phyloP scores from a whole-genome alignment of 192 early-diverging fungal genomes.

The Coemansia sp. region DNA sequence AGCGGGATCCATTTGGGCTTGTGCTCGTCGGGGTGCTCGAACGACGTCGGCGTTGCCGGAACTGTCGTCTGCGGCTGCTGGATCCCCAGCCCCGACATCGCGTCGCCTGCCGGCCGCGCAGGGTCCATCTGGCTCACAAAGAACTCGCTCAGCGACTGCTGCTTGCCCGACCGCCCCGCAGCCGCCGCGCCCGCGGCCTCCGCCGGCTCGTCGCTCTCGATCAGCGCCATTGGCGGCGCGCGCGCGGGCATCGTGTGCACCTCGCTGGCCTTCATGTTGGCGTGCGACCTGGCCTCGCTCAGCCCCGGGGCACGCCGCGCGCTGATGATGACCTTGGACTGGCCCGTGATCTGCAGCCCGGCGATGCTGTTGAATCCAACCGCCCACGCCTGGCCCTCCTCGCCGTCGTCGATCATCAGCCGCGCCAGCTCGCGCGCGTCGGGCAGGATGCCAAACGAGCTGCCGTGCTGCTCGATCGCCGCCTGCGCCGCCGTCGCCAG shows the following conservation, averaged over 20 bases:
- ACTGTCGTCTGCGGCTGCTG: not conserved
- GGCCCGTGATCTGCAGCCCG: constrained; percentile 44
- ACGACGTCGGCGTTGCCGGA: not conserved
- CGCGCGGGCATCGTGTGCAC: constrained; percentile 4
- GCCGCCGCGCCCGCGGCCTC: not conserved
- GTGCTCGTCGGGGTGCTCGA: not conserved
- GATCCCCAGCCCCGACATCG: not conserved
- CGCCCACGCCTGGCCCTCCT: constrained; percentile 48
- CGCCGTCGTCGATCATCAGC: constrained; percentile 49
- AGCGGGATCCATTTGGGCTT: constrained; percentile 46
- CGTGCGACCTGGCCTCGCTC: constrained; percentile 22
- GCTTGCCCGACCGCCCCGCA: constrained; percentile 17
- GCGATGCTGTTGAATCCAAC: constrained; percentile 45
- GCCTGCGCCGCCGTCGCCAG: constrained; percentile 48
- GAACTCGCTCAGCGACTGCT: constrained; percentile 51
- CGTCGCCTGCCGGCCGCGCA: not conserved
- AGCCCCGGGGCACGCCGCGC: constrained; percentile 32
- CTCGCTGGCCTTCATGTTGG: constrained; percentile 5
- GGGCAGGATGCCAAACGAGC: constrained; percentile 46
- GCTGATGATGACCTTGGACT: constrained; percentile 40
- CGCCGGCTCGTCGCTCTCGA: constrained; percentile 15
- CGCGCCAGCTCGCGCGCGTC: constrained; percentile 47
- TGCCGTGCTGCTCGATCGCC: constrained; percentile 50
- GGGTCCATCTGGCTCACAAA: constrained; percentile 34
- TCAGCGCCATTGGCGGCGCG: not conserved